Percentiles rank a stretch among this genome's conserved stretches.
Conservation (phyloP, 2,329 filamentous ascomycete species). For the Xylaria polymorpha region DNA sequence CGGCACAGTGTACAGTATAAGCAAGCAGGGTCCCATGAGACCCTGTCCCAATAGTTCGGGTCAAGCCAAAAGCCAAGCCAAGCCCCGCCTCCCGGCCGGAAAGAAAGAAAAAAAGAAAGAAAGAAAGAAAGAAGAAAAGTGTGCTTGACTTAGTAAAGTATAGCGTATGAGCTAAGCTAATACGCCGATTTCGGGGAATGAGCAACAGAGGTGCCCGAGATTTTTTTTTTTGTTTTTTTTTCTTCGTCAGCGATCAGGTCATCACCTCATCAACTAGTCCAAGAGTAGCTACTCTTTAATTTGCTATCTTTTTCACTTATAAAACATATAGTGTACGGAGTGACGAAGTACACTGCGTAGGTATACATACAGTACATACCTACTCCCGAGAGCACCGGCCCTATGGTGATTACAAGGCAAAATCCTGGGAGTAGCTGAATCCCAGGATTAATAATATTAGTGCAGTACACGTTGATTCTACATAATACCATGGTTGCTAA, state of each 20-base stretch:
- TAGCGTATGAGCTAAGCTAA: slow-evolving; percentile 12
- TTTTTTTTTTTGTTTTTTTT: too few relatives aligned
- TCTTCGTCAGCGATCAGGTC: neutral
- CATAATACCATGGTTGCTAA: neutral
- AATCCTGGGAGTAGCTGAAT: slow-evolving; percentile 1
- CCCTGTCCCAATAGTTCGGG: slow-evolving; percentile 33
- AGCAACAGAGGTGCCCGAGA: neutral
- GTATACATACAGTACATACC: too few relatives aligned
- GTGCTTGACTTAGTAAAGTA: neutral
- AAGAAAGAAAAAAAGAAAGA: neutral
- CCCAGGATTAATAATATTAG: slow-evolving; percentile 7
- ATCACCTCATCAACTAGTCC: slow-evolving; percentile 12
- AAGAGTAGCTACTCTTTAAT: slow-evolving; percentile 14
- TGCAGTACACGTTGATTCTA: neutral
- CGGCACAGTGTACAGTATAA: slow-evolving; percentile 8
- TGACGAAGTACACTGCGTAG: neutral
- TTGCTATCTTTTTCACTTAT: neutral
- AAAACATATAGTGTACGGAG: neutral
- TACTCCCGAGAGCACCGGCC: neutral
- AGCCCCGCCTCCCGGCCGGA: neutral
- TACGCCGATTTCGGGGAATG: slow-evolving; percentile 30
- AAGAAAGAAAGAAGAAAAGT: neutral
- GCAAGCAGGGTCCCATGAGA: slow-evolving; percentile 13
- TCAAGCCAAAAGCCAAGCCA: slow-evolving; percentile 1
- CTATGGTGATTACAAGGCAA: neutral